phyloP scores from a whole-genome alignment of 257 asterid genomes.

The Forsythia suspensa region DNA sequence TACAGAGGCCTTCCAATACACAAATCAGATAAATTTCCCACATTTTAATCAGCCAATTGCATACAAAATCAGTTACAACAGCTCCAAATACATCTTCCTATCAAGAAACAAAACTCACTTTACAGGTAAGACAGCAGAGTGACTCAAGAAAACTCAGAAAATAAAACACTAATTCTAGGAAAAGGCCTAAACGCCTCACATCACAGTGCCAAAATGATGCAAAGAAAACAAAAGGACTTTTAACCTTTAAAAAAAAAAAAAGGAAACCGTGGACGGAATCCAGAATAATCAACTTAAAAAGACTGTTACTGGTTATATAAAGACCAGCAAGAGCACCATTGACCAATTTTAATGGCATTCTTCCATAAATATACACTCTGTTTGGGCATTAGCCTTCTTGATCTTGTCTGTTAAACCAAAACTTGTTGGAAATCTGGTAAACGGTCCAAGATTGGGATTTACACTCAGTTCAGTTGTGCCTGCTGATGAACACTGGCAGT shows the following conservation, averaged over 20 bases:
- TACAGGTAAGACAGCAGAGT: constrained; percentile 44
- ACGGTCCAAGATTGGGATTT: constrained; percentile 28
- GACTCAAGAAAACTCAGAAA: background rate
- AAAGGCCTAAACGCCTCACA: constrained; percentile 32
- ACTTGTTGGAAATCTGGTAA: constrained; percentile 34
- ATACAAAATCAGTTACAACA: constrained; percentile 61
- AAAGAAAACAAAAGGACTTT: constrained; percentile 5
- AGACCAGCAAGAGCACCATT: constrained; percentile 22
- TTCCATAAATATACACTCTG: constrained; percentile 47
- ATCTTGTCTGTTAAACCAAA: constrained; percentile 26
- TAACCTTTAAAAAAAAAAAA: constrained; percentile 25
- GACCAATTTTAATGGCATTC: constrained; percentile 37
- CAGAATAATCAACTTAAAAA: constrained; percentile 28
- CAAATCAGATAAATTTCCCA: background rate
- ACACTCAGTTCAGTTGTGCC: constrained; percentile 66
- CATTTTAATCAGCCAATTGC: constrained; percentile 34
- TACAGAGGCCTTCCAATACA: background rate
- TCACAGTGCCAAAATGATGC: constrained; percentile 27
- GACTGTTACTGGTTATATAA: background rate
- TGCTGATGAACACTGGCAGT: constrained; percentile 72
- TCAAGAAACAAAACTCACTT: constrained; percentile 45
- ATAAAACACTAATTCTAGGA: background rate
- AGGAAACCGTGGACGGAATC: constrained; percentile 33
- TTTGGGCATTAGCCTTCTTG: constrained; percentile 27
- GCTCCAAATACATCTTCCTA: constrained; percentile 44